These are phyloP conservation scores for Phytophthora palmivora DNA, from an alignment of 352 stramenopile species.

Conservation along the genomic window DNA sequence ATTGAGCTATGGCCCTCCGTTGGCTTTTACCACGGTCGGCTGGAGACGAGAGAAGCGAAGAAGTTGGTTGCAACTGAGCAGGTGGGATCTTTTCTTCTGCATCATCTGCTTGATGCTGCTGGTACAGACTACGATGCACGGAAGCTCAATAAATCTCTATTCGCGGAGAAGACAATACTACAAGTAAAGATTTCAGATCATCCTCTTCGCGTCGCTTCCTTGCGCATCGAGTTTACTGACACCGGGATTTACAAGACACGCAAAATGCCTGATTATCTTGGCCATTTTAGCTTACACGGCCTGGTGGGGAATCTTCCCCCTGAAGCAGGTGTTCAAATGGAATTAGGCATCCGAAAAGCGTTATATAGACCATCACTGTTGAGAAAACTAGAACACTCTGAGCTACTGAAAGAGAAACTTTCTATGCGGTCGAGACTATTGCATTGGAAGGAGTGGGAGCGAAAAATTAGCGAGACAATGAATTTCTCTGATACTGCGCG, in stretches of 20 bases:
- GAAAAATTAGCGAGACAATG: conserved; percentile 24
- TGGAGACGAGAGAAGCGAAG: conserved; percentile 42
- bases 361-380: conserved; percentile 25
- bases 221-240: conserved; percentile 45
- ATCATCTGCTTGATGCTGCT: conserved; percentile 22
- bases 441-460: conserved; percentile 42
- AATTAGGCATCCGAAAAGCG: conserved; percentile 41
- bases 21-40: conserved; percentile 58
- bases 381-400: conserved; percentile 23
- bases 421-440: conserved; percentile 22
- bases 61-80: conserved; percentile 31
- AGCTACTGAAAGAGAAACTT: conserved; percentile 13
- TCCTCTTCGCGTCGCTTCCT: conserved; percentile 45
- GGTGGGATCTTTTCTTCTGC: conserved; percentile 56
- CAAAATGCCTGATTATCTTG: conserved; percentile 37
- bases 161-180: conserved; percentile 29
- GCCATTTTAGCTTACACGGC: conserved; percentile 54
- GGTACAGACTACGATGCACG: not conserved
- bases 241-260: conserved; percentile 43
- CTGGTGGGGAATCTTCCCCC: conserved; percentile 47
- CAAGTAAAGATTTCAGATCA: conserved; percentile 54
- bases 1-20: conserved; percentile 64
- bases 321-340: conserved; percentile 44
- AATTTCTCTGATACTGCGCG: conserved; percentile 11
- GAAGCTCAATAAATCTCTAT: not conserved